Base-by-base conservation (phyloP, 2,329 filamentous ascomycete genomes). In the Ilyonectria destructans region DNA sequence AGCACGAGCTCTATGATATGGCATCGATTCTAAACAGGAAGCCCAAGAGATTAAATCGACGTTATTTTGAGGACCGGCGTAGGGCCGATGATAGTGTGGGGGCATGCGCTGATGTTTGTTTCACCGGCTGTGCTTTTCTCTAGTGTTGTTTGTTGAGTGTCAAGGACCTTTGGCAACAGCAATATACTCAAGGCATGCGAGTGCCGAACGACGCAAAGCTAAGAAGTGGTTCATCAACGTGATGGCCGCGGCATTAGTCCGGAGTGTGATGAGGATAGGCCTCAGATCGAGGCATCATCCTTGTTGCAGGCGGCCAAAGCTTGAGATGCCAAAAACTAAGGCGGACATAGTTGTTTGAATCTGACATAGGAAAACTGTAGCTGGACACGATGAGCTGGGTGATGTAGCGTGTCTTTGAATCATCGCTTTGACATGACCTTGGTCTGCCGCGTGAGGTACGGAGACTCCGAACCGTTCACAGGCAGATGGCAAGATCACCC, bases 1-100 rank as follows among this genome's bases (percentile, higher is more conserved):
- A 52, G 46, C 46, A 57, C 64, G 49, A 57, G 35, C 64, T 37
- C 58, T 62, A 26, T 29, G 49, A 58, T 67, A 37, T 65, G 49
- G 61, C 31, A 65, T 62, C 40, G 54, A 48, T 33, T 56, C 58
- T 64, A 58, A 58, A 61, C 58, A 57, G 43, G 57, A 35, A 49
- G 49, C 21, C 63, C 52, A 57, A 46, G 58, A 26, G 57, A 59
- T 33, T 33, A 61, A 51, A 58, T 61, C 33, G 51, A 66, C 58
- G 58, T 57, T 61, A 55, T 61, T 66, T 51, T 55, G 52, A 51
- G 62, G 62, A 49, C 62, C 63, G 49, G 51, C 54, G 43, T 57
- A 62, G 46, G 43, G 52, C 58, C 57, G 63, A 66, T 21, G 37
- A 46, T 35, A 51, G 58, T 52, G 45, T 21, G 63, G 58, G 52